Percentiles rank a stretch among this genome's conserved stretches.
phyloP scores from a whole-genome alignment of 257 asterid genomes.

The Linderniella brevidens region DNA sequence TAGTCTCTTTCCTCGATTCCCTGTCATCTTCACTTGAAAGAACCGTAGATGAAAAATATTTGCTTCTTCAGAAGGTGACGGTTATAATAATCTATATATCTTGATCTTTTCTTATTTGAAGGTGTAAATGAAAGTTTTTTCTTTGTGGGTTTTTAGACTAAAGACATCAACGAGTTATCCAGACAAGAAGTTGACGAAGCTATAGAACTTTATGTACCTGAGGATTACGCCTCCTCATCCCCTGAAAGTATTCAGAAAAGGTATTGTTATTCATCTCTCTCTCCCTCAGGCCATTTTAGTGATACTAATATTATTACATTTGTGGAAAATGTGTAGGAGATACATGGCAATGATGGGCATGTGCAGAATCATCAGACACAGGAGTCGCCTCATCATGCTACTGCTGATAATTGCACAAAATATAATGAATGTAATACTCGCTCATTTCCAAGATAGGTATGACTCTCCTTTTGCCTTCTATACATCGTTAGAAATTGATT shows the following conservation, averaged over 20 bases:
- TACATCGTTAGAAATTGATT: not conserved
- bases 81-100: conserved; percentile 14
- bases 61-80: conserved; percentile 78
- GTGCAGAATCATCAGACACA: conserved; percentile 66
- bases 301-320: not conserved
- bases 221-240: conserved; percentile 38
- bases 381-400: conserved; percentile 53
- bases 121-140: not conserved
- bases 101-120: not conserved
- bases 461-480: conserved; percentile 1
- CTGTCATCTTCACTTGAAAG: conserved; percentile 53
- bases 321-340: conserved; percentile 35
- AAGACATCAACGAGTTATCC: conserved; percentile 86
- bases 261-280: conserved; percentile 18
- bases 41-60: conserved; percentile 67
- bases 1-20: conserved; percentile 48
- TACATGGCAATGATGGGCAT: conserved; percentile 68
- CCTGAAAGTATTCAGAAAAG: conserved; percentile 72
- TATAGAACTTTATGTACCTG: conserved; percentile 40
- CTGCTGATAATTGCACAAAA: conserved; percentile 71
- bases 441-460: conserved; percentile 84
- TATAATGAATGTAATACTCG: conserved; percentile 64
- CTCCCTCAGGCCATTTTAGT: not conserved
- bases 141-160: conserved; percentile 26
- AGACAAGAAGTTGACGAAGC: conserved; percentile 95